Conservation (phyloP, 768 basidiomycete species). For the Lenzites betulinus region DNA sequence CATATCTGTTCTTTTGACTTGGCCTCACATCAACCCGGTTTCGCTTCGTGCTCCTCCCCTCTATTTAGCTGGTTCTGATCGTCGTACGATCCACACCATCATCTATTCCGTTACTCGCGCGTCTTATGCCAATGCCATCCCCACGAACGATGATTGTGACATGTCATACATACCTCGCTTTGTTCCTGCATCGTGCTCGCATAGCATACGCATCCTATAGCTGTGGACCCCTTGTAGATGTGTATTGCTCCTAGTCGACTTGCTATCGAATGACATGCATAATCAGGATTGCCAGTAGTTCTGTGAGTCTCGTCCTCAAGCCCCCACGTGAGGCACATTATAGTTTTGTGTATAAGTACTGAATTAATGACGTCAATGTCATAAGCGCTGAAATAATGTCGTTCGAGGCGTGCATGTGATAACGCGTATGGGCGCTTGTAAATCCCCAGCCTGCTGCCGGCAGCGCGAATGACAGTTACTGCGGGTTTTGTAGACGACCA, state of each 20-base stretch:
- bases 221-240: conserved; percentile 18
- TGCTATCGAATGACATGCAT: conserved; percentile 19
- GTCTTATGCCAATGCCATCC: too few relatives aligned
- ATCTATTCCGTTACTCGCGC: background rate
- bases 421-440: conserved; percentile 8
- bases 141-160: conserved; percentile 6
- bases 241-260: conserved; percentile 17
- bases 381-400: too few relatives aligned
- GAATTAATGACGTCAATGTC: too few relatives aligned
- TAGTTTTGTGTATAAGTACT: too few relatives aligned
- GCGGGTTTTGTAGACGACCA: too few relatives aligned
- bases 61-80: background rate
- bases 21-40: background rate
- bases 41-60: background rate
- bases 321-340: too few relatives aligned
- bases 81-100: background rate
- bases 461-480: background rate
- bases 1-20: background rate
- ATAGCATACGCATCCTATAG: conserved; percentile 20
- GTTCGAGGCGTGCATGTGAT: conserved; percentile 3
- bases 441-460: background rate
- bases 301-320: too few relatives aligned
- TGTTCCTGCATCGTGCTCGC: conserved; percentile 13
- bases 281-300: too few relatives aligned
- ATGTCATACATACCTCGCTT: conserved; percentile 14